phyloP scores from a whole-genome alignment of 2,329 filamentous ascomycete species.

The Nemania sp. region DNA sequence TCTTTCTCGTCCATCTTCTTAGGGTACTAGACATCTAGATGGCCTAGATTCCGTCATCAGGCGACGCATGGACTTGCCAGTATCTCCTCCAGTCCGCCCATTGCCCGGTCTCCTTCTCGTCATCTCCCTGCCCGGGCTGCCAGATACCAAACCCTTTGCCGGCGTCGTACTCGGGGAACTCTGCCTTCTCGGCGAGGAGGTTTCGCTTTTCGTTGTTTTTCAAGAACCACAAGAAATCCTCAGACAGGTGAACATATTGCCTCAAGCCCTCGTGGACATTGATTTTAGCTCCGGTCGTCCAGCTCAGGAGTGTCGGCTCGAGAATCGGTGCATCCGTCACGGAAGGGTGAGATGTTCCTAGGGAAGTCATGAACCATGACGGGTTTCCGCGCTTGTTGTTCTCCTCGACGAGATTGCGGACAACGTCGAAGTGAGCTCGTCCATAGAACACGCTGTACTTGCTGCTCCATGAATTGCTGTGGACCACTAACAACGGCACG shows the following conservation, averaged over 20 bases:
- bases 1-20: background rate
- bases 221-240: conserved; percentile 60
- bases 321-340: conserved; percentile 70
- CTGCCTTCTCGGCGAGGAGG: conserved; percentile 54
- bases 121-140: conserved; percentile 41
- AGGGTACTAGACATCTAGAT: background rate
- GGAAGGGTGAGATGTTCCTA: conserved; percentile 63
- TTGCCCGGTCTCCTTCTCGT: conserved; percentile 35
- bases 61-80: conserved; percentile 41
- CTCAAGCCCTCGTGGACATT: conserved; percentile 58
- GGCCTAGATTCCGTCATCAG: conserved; percentile 12
- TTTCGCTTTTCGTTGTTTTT: conserved; percentile 48
- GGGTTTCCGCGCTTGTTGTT: conserved; percentile 50
- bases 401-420: conserved; percentile 58
- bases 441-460: conserved; percentile 63
- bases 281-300: conserved; percentile 65
- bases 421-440: conserved; percentile 66
- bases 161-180: conserved; percentile 48
- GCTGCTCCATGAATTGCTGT: conserved; percentile 68
- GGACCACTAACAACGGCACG: conserved; percentile 63
- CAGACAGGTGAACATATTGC: conserved; percentile 63
- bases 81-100: conserved; percentile 49
- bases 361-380: conserved; percentile 59
- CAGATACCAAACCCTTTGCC: conserved; percentile 41
- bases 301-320: conserved; percentile 62